These are phyloP conservation scores for Chenopodium formosanum DNA, from an alignment of 148 eudicot species.

Conservation along the genomic window DNA sequence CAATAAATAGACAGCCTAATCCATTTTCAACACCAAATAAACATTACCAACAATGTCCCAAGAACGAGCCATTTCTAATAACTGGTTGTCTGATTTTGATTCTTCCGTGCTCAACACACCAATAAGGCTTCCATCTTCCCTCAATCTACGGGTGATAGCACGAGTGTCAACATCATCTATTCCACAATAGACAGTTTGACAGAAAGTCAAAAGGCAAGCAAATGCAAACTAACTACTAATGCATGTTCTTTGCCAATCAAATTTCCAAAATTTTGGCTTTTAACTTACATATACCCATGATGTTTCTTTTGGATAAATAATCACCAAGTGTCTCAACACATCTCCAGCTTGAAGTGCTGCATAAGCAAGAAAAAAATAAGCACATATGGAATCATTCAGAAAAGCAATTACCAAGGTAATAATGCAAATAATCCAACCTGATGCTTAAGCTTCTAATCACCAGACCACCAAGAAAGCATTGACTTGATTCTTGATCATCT, in stretches of 20 bases:
- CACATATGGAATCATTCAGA: not conserved
- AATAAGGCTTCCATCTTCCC: slow-evolving; percentile 96
- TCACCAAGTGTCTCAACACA: slow-evolving; percentile 72
- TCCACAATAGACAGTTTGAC: slow-evolving; percentile 15
- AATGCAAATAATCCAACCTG: slow-evolving; percentile 41
- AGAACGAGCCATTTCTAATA: slow-evolving; percentile 76
- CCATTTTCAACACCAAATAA: not conserved
- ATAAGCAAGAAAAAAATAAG: slow-evolving; percentile 8
- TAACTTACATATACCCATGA: slow-evolving; percentile 96
- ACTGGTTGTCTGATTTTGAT: slow-evolving; percentile 73
- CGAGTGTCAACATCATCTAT: slow-evolving; percentile 97
- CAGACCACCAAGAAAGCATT: slow-evolving; percentile 88
- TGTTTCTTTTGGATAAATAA: slow-evolving; percentile 78
- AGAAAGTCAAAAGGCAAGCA: slow-evolving; percentile 6
- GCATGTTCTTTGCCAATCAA: not conserved
- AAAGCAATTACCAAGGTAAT: not conserved
- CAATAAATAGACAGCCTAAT: not conserved
- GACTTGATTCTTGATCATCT: slow-evolving; percentile 91
- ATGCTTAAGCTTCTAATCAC: slow-evolving; percentile 90
- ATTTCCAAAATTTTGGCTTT: not conserved
- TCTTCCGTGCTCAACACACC: slow-evolving; percentile 94
- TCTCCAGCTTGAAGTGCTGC: slow-evolving; percentile 92
- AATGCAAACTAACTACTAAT: not conserved
- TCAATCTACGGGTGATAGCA: slow-evolving; percentile 87
- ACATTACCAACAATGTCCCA: slow-evolving; percentile 90